These are phyloP conservation scores for Bromus sterilis DNA, from an alignment of 176 grass and related monocot species.

Conservation along the genomic window DNA sequence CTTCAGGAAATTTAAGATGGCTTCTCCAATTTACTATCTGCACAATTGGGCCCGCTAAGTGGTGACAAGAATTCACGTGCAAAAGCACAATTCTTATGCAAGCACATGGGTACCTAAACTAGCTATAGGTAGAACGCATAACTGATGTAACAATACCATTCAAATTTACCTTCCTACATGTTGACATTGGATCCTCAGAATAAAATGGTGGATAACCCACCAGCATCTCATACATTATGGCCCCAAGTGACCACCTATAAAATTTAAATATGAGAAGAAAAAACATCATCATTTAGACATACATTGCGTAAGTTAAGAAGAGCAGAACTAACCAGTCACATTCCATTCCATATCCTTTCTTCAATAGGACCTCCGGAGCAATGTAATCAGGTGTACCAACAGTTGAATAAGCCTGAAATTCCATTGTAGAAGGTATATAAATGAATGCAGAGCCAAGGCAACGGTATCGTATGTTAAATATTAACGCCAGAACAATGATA, in stretches of 20 bases:
- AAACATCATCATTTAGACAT: not conserved
- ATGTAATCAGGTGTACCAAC: conserved; percentile 99
- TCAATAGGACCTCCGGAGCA: conserved; percentile 91
- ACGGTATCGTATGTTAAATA: not conserved
- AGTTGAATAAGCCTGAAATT: conserved; percentile 77
- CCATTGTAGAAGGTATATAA: not conserved
- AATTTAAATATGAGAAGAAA: conserved; percentile 19
- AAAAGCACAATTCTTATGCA: not conserved
- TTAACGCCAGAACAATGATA: not conserved
- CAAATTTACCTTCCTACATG: conserved; percentile 75
- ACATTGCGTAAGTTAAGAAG: conserved; percentile 4
- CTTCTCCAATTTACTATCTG: conserved; percentile 99
- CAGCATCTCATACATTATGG: conserved; percentile 99
- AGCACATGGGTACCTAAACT: not conserved
- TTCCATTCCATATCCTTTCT: conserved; percentile 99
- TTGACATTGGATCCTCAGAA: conserved; percentile 93
- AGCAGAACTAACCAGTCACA: conserved; percentile 72
- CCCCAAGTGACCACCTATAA: conserved; percentile 91
- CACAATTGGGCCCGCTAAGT: not conserved
- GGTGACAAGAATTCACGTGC: not conserved
- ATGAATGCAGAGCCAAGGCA: conserved; percentile 1
- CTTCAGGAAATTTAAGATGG: conserved; percentile 90
- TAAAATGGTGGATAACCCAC: conserved; percentile 97
- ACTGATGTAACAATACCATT: not conserved
- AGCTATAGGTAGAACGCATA: not conserved